A percentile compares a stretch with the other conserved stretches of the same genome.
These are phyloP conservation scores for Cercospora sojina DNA, from an alignment of 2,329 filamentous ascomycete genomes.

Conservation along the genomic window DNA sequence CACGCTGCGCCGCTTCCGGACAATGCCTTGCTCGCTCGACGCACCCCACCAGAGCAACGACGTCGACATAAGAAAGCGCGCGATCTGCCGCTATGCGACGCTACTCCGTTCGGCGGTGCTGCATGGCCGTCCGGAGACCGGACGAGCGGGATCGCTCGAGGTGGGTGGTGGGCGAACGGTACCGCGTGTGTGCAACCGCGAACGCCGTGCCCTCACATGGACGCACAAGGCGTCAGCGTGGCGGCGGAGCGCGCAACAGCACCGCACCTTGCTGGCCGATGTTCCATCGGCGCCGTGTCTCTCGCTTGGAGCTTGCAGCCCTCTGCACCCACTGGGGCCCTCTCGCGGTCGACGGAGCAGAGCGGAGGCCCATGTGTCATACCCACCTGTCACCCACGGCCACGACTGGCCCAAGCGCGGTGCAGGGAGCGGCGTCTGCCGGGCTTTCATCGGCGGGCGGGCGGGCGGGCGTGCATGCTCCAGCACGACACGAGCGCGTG, in stretches of 20 bases:
- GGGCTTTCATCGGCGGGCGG: constrained; percentile 12
- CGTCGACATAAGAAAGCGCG: constrained; percentile 37
- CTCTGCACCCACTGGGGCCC: not conserved
- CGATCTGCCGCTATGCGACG: constrained; percentile 35
- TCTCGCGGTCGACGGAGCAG: not conserved
- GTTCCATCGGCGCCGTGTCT: constrained; percentile 7
- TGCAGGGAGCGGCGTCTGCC: constrained; percentile 10
- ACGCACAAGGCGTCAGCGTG: not conserved
- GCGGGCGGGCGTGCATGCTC: no score
- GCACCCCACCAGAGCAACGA: constrained; percentile 32
- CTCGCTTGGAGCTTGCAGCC: not conserved
- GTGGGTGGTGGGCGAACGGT: constrained; percentile 8
- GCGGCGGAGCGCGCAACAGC: not conserved
- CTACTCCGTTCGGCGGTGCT: constrained; percentile 32
- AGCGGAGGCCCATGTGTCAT: constrained; percentile 20
- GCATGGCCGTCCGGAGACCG: constrained; percentile 22
- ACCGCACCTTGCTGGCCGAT: constrained; percentile 9
- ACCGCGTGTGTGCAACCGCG: constrained; percentile 17
- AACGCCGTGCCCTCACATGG: not conserved
- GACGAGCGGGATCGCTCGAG: not conserved
- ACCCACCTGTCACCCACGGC: constrained; percentile 19
- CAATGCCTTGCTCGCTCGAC: constrained; percentile 2
- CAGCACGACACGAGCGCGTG: no score
- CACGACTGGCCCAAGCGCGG: not conserved
- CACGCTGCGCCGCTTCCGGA: constrained; percentile 5